Conservation (phyloP, 2,329 filamentous ascomycete genomes). For the Neophaeococcomyces mojaviensis region DNA sequence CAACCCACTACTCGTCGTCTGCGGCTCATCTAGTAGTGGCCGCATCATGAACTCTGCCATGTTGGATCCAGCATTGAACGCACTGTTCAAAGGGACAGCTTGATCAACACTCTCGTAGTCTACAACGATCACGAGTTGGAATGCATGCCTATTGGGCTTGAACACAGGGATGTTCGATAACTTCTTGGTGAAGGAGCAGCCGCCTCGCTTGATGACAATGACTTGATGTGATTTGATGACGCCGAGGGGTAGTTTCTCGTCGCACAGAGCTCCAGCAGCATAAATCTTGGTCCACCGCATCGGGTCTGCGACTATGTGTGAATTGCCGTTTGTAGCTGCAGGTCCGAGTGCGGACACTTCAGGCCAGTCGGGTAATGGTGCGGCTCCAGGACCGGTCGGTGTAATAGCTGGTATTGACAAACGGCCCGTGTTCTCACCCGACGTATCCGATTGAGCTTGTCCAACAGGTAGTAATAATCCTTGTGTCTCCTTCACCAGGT, state of each 20-base stretch:
- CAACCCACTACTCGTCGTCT: slow-evolving; percentile 63
- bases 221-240: slow-evolving; percentile 59
- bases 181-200: slow-evolving; percentile 78
- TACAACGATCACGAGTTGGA: slow-evolving; percentile 78
- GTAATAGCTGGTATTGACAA: slow-evolving; percentile 41
- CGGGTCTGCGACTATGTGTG: slow-evolving; percentile 14
- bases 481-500: slow-evolving; percentile 13
- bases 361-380: slow-evolving; percentile 59
- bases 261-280: slow-evolving; percentile 54
- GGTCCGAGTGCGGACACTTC: slow-evolving; percentile 32
- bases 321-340: slow-evolving; percentile 25
- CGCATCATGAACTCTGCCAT: slow-evolving; percentile 39
- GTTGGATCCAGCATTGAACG: background rate
- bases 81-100: slow-evolving; percentile 28
- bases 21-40: slow-evolving; percentile 68
- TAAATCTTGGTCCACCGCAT: slow-evolving; percentile 66
- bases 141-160: slow-evolving; percentile 49
- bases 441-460: slow-evolving; percentile 19
- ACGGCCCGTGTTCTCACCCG: slow-evolving; percentile 20
- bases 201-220: slow-evolving; percentile 72
- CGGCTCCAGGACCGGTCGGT: slow-evolving; percentile 50
- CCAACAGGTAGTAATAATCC: background rate
- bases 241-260: slow-evolving; percentile 45
- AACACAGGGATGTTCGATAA: slow-evolving; percentile 76
- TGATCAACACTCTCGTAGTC: slow-evolving; percentile 25